Evolutionary conservation across 805 yeast species (phyloP).

Genomic region (Deakozyma indianensis): DNA sequence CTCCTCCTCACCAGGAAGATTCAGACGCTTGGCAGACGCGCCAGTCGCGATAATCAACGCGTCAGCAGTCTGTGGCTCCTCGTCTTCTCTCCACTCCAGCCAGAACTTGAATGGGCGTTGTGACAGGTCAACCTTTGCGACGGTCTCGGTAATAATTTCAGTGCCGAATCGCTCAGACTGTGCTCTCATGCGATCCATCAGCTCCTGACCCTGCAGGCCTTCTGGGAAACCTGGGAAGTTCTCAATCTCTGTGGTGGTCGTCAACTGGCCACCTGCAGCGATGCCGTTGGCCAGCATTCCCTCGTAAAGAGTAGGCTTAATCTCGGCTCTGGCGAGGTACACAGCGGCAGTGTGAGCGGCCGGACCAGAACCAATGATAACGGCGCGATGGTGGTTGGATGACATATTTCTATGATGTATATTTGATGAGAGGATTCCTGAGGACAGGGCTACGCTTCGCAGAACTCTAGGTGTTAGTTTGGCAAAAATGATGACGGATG

Average conservation of each 20-base stretch:
- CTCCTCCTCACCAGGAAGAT: conserved; percentile 88
- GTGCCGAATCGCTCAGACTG: conserved; percentile 87
- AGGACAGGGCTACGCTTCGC: not conserved
- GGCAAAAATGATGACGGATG: not conserved
- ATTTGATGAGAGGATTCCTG: not conserved
- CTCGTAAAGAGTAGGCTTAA: conserved; percentile 84
- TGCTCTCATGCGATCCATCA: conserved; percentile 88
- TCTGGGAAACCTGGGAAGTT: conserved; percentile 98
- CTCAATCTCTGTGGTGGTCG: conserved; percentile 97
- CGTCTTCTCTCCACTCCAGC: conserved; percentile 92
- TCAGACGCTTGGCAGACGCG: conserved; percentile 92
- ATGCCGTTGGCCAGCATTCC: conserved; percentile 96
- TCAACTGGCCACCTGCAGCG: conserved; percentile 98
- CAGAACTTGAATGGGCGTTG: conserved; percentile 88
- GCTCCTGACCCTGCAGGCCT: conserved; percentile 72
- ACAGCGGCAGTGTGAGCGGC: conserved; percentile 99
- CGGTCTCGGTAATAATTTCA: conserved; percentile 86
- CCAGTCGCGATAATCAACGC: conserved; percentile 93
- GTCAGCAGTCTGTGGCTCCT: conserved; percentile 82
- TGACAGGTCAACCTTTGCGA: conserved; percentile 81
- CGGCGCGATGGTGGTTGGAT: conserved; percentile 18
- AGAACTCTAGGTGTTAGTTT: not conserved
- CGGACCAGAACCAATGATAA: conserved; percentile 77
- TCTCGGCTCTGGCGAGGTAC: conserved; percentile 91
- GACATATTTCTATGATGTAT: not conserved